phyloP scores from a whole-genome alignment of 1,284 basidiomycete species.

The Waitea zeae region DNA sequence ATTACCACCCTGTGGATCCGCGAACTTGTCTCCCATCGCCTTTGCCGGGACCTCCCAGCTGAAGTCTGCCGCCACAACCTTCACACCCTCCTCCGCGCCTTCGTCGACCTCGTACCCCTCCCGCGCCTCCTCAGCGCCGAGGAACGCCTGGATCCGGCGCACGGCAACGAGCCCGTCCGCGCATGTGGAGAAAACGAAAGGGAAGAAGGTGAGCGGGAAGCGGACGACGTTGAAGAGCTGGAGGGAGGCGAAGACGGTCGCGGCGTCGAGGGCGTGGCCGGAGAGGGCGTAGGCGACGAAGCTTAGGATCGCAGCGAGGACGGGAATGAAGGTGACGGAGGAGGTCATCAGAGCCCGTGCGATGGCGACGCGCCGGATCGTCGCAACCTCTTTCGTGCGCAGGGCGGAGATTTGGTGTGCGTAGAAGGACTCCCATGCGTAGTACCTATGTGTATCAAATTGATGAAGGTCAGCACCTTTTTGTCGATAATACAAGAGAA shows the following conservation, averaged over 20 bases:
- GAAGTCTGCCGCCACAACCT: slow-evolving; percentile 51
- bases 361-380: slow-evolving; percentile 29
- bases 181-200: slow-evolving; percentile 27
- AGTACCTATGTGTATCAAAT: too few relatives aligned
- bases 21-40: slow-evolving; percentile 11
- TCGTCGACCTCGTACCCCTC: slow-evolving; percentile 31
- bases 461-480: too few relatives aligned
- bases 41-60: slow-evolving; percentile 41
- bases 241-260: slow-evolving; percentile 57
- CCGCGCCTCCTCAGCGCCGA: slow-evolving; percentile 47
- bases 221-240: slow-evolving; percentile 60
- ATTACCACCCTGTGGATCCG: slow-evolving; percentile 5
- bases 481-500: too few relatives aligned
- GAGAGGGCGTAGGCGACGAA: slow-evolving; percentile 61
- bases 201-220: slow-evolving; percentile 31
- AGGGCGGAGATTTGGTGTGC: slow-evolving; percentile 29
- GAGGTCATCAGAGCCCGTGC: slow-evolving; percentile 37
- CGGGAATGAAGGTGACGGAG: slow-evolving; percentile 40
- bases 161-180: slow-evolving; percentile 50
- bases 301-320: slow-evolving; percentile 55
- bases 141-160: slow-evolving; percentile 35
- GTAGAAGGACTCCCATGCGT: slow-evolving; percentile 51
- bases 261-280: slow-evolving; percentile 47
- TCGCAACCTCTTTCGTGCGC: slow-evolving; percentile 32
- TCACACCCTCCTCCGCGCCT: slow-evolving; percentile 17